Evolutionary conservation across 1,284 basidiomycete genomes (phyloP).

Genomic region (Melampsora medusae): DNA sequence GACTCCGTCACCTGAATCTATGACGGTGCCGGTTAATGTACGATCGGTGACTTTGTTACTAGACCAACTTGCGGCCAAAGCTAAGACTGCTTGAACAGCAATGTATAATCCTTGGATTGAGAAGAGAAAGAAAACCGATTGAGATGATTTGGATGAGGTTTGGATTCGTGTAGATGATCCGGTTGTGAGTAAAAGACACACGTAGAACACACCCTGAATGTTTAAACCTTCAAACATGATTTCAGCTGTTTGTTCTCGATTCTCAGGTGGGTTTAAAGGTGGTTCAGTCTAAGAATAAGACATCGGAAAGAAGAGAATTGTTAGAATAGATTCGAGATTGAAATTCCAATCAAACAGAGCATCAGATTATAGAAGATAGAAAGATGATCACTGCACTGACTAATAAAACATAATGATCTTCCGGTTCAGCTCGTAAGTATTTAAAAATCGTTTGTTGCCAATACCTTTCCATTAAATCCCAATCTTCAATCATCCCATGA

Average conservation of each 20-base stretch:
- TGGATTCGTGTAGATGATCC: not conserved
- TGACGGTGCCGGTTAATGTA: conserved; percentile 90
- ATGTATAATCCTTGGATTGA: conserved; percentile 77
- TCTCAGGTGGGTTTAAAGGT: conserved; percentile 96
- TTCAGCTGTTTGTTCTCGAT: conserved; percentile 97
- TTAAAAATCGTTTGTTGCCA: conserved; percentile 99
- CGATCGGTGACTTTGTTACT: conserved; percentile 87
- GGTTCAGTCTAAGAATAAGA: conserved; percentile 76
- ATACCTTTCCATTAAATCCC: conserved; percentile 99
- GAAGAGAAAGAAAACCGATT: not conserved
- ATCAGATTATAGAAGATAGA: not conserved
- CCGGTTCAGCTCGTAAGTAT: conserved; percentile 95
- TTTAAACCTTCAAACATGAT: conserved; percentile 99
- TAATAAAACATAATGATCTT: conserved; percentile 96
- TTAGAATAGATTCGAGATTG: not conserved
- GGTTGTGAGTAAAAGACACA: not conserved
- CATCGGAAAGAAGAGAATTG: not conserved
- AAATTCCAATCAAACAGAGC: not conserved
- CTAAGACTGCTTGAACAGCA: conserved; percentile 97
- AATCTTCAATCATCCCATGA: conserved; percentile 98
- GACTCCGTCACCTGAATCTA: conserved; percentile 98
- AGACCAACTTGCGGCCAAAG: conserved; percentile 95
- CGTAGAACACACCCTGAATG: conserved; percentile 64
- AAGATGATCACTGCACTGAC: conserved; percentile 51
- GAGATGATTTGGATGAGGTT: not conserved